A percentile compares a stretch with the other conserved stretches of the same genome.
phyloP scores from a whole-genome alignment of 2,329 filamentous ascomycete genomes.

The Clonostachys chloroleuca region DNA sequence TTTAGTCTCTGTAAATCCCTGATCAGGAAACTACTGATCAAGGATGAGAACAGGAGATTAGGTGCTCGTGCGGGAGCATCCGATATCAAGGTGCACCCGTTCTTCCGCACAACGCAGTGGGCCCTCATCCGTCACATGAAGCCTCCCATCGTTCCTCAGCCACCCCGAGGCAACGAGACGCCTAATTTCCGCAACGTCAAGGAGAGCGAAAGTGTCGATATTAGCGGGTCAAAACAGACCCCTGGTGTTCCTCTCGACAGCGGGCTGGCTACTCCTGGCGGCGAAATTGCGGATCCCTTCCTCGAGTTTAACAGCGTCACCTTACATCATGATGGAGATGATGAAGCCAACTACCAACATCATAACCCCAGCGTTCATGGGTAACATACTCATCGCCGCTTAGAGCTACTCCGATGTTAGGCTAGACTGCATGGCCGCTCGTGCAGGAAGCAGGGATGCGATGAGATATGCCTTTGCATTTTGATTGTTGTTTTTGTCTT shows the following conservation, averaged over 20 bases:
- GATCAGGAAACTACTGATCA: slow-evolving; percentile 94
- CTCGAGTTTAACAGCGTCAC: slow-evolving; percentile 99
- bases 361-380: neutral
- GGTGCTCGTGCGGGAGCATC: slow-evolving; percentile 93
- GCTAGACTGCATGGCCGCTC: too few species aligned
- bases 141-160: slow-evolving; percentile 90
- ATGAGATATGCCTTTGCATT: too few species aligned
- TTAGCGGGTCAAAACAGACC: slow-evolving; percentile 54
- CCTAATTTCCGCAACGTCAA: slow-evolving; percentile 98
- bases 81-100: slow-evolving; percentile 92
- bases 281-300: slow-evolving; percentile 82
- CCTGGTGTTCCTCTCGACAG: slow-evolving; percentile 86
- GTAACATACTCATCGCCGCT: too few species aligned
- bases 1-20: slow-evolving; percentile 88
- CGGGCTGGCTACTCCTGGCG: slow-evolving; percentile 78
- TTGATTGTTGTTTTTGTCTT: too few species aligned
- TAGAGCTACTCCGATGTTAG: too few species aligned
- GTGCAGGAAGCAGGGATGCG: too few species aligned
- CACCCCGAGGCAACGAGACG: slow-evolving; percentile 86
- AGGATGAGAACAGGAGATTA: slow-evolving; percentile 90
- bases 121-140: slow-evolving; percentile 96
- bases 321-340: slow-evolving; percentile 91
- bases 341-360: slow-evolving; percentile 36
- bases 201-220: slow-evolving; percentile 92
- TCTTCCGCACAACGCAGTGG: slow-evolving; percentile 96